A percentile compares a stretch with the other conserved stretches of the same genome.
Evolutionary conservation across 805 yeast genomes (phyloP).

Genomic region (Suhomyces canberraensis): DNA sequence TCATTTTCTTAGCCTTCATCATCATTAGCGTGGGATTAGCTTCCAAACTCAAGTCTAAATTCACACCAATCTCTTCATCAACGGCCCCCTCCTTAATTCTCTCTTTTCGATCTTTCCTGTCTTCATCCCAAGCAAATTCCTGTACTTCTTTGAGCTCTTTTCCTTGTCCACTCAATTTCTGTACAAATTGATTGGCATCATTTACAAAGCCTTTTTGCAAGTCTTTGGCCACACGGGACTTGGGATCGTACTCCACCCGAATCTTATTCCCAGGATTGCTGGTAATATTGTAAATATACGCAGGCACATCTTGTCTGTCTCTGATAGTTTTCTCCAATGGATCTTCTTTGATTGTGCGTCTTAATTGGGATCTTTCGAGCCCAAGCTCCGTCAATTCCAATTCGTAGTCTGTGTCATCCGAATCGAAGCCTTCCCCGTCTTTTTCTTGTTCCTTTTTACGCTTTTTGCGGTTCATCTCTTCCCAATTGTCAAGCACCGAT

Average conservation of each 20-base stretch:
- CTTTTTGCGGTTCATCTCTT: conserved; percentile 24
- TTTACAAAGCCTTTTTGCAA: conserved; percentile 30
- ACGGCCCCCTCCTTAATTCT: conserved; percentile 7
- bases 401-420: conserved; percentile 40
- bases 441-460: conserved; percentile 3
- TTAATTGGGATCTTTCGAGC: conserved; percentile 23
- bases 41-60: conserved; percentile 29
- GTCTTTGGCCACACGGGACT: conserved; percentile 39
- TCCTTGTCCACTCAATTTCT: conserved; percentile 46
- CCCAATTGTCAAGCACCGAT: conserved; percentile 46
- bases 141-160: conserved; percentile 22
- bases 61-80: conserved; percentile 14
- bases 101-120: conserved; percentile 12
- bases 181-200: conserved; percentile 48
- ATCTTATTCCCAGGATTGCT: conserved; percentile 18
- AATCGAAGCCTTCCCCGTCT: conserved; percentile 18
- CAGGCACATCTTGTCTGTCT: conserved; percentile 71
- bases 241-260: conserved; percentile 50
- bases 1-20: conserved; percentile 21
- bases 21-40: conserved; percentile 38
- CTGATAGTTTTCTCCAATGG: conserved; percentile 48
- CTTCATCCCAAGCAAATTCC: conserved; percentile 35
- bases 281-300: conserved; percentile 51
- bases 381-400: conserved; percentile 38
- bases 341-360: conserved; percentile 25